phyloP scores from a whole-genome alignment of 2,329 filamentous ascomycete genomes.

The Ophiostoma tasmaniense region DNA sequence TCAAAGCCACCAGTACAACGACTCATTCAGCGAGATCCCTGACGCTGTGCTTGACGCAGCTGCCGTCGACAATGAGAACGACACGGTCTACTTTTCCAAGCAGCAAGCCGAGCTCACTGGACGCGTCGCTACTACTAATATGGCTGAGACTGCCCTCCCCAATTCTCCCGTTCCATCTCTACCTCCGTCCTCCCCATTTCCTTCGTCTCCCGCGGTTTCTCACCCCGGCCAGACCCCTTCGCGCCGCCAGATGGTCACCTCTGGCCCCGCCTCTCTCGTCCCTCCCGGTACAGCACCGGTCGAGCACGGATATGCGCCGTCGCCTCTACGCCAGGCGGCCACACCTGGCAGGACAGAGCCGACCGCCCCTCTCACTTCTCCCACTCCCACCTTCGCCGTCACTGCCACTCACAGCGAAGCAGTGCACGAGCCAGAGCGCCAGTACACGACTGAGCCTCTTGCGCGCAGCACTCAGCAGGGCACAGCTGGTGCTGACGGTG shows the following conservation, averaged over 20 bases:
- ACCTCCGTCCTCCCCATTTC: not conserved
- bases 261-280: not conserved
- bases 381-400: not conserved
- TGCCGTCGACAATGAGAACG: conserved; percentile 29
- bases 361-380: not conserved
- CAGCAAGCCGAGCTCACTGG: conserved; percentile 19
- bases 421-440: not conserved
- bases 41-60: conserved; percentile 42
- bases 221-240: not conserved
- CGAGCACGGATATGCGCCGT: not conserved
- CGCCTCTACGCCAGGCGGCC: not conserved
- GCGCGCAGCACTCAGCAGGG: not conserved
- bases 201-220: not conserved
- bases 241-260: not conserved
- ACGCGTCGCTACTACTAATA: not conserved
- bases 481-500: not conserved
- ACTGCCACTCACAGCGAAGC: conserved; percentile 2
- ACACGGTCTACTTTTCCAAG: conserved; percentile 11
- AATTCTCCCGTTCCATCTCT: conserved; percentile 1
- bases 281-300: not conserved
- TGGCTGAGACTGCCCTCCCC: not conserved
- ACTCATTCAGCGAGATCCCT: conserved; percentile 51
- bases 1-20: conserved; percentile 34
- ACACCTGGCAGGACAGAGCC: not conserved
- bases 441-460: not conserved